A percentile compares a stretch with the other conserved stretches of the same genome.
Conservation (phyloP, 2,329 filamentous ascomycete genomes). For the Colletotrichum tabaci region DNA sequence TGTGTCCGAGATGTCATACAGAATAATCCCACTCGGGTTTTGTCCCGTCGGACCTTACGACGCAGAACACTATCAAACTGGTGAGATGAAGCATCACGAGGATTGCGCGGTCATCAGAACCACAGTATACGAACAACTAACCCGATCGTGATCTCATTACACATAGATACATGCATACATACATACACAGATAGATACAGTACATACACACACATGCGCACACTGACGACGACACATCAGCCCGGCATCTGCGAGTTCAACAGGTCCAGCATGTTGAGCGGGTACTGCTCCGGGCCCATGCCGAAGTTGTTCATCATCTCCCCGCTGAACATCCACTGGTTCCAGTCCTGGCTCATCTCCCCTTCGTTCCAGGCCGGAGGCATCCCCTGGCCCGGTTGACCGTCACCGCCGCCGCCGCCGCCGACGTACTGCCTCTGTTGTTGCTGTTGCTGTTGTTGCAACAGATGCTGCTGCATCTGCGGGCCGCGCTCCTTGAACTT, state of each 20-base stretch:
- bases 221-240: slow-evolving; percentile 21
- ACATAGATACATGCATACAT: no score
- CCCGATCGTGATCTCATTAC: slow-evolving; percentile 16
- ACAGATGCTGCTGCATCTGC: slow-evolving; percentile 8
- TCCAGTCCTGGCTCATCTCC: slow-evolving; percentile 44
- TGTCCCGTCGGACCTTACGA: not conserved
- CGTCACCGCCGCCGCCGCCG: slow-evolving; percentile 6
- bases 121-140: not conserved
- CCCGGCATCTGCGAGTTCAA: slow-evolving; percentile 49
- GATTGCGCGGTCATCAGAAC: not conserved
- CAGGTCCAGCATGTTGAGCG: slow-evolving; percentile 46
- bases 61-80: not conserved
- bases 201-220: no score
- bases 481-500: slow-evolving; percentile 47
- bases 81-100: slow-evolving; percentile 19
- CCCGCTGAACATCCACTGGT: slow-evolving; percentile 48
- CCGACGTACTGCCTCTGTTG: slow-evolving; percentile 5
- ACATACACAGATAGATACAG: no score
- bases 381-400: slow-evolving; percentile 14
- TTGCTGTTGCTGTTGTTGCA: no score
- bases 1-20: slow-evolving; percentile 10
- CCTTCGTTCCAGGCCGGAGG: slow-evolving; percentile 28
- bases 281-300: slow-evolving; percentile 43
- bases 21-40: slow-evolving; percentile 10
- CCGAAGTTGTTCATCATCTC: slow-evolving; percentile 43